These are phyloP conservation scores for Lachancea waltii DNA, from an alignment of 805 yeast species.

Conservation along the genomic window DNA sequence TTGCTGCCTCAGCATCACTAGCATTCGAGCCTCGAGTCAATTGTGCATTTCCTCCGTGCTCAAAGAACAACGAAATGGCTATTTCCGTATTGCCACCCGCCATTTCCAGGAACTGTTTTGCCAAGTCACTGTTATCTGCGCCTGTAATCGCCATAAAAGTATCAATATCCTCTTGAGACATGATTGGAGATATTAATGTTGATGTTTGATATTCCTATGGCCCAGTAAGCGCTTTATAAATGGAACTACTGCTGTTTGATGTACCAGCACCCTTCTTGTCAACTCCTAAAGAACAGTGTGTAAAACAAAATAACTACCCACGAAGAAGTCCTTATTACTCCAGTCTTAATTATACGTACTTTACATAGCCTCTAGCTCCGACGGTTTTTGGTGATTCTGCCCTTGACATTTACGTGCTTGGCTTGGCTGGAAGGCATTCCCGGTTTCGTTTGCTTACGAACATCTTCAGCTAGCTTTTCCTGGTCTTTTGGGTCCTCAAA, in stretches of 20 bases:
- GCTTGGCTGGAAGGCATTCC: too few relatives aligned
- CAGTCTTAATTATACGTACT: background rate
- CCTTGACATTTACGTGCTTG: background rate
- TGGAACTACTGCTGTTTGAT: too few relatives aligned
- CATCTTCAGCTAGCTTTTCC: background rate
- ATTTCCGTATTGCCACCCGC: constrained; percentile 71
- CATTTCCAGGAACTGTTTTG: constrained; percentile 71
- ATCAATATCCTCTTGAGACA: constrained; percentile 48
- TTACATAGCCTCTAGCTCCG: background rate
- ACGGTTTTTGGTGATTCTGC: background rate
- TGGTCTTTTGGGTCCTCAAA: constrained; percentile 30
- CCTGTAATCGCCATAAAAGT: constrained; percentile 83
- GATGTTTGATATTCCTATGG: too few relatives aligned
- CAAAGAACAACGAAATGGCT: constrained; percentile 81
- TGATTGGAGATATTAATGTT: constrained; percentile 2
- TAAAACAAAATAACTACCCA: background rate
- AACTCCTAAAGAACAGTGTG: too few relatives aligned
- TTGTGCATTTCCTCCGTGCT: constrained; percentile 42
- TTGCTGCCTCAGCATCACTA: constrained; percentile 53
- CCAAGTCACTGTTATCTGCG: constrained; percentile 56
- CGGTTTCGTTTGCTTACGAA: background rate
- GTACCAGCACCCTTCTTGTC: too few relatives aligned
- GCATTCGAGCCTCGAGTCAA: constrained; percentile 11
- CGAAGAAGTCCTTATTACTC: background rate
- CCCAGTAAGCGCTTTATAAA: too few relatives aligned